Base-by-base conservation (phyloP, 1,284 basidiomycete species). In the Golubevia sp. region DNA sequence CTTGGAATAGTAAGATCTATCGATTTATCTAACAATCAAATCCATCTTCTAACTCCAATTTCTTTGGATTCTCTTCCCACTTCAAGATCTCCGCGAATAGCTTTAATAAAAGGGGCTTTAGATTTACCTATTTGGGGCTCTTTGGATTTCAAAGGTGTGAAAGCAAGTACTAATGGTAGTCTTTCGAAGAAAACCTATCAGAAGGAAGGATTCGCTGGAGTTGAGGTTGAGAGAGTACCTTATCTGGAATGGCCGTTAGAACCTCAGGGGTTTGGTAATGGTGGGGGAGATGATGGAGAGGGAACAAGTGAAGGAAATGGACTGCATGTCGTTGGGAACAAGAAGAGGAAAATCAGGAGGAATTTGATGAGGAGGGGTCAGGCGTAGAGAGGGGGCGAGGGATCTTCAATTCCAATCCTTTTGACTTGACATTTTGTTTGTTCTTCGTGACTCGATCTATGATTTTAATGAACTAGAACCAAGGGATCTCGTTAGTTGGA, bases 351-450 rank as follows among this genome's bases (percentile, higher is more conserved):
- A 53, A 89, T 93, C 55, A 87, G 94, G 79, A 87, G 93, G 79
- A 97, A 97, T 85, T 83, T 97, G 76, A 94, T 95, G 92, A 87
- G 94, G 48, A 89, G 88, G 73, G 89, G 88, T 11, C 90, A 92
- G 85, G 87, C 89, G 86, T 90, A 84, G 50, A n/a, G n/a, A n/a
- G n/a, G n/a, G n/a, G n/a, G n/a, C 20, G 18, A 49, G 48, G 48
- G 48, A n/a, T n/a, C n/a, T n/a, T n/a, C n/a, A n/a, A n/a, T n/a
- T n/a, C n/a, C n/a, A n/a, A n/a, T n/a, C n/a, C n/a, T n/a, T n/a
- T n/a, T n/a, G n/a, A n/a, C n/a, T n/a, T n/a, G n/a, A n/a, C n/a
- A n/a, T n/a, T n/a, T n/a, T n/a, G n/a, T n/a, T n/a, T n/a, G n/a
- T n/a, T n/a, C n/a, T n/a, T n/a, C n/a, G n/a, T n/a, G n/a, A n/a